phyloP scores from a whole-genome alignment of 208 protist genomes.

The Porcisia deanei region DNA sequence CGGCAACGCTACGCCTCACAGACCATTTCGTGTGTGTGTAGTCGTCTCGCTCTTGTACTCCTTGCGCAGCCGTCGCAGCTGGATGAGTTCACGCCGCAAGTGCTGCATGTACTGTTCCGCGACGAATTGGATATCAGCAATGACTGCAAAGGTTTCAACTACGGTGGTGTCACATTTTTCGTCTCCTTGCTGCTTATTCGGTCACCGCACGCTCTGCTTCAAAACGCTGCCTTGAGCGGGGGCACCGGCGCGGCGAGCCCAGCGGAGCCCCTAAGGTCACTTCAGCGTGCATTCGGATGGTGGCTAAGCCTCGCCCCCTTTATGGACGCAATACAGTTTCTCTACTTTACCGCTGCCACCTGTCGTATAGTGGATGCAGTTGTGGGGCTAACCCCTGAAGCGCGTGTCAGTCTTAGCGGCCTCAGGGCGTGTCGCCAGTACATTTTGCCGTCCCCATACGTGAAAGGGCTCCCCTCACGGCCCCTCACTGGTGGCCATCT shows the following conservation, averaged over 20 bases:
- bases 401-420: not conserved
- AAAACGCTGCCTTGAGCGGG: not conserved
- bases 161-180: conserved; percentile 19
- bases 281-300: conserved; percentile 35
- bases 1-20: conserved; percentile 16
- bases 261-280: not conserved
- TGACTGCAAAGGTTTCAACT: conserved; percentile 18
- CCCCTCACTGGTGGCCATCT: conserved; percentile 2
- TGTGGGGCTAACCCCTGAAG: not conserved
- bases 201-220: conserved; percentile 7
- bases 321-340: conserved; percentile 27
- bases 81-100: conserved; percentile 7
- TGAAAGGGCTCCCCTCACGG: conserved; percentile 32
- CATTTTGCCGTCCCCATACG: conserved; percentile 34
- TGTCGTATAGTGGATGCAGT: conserved; percentile 16
- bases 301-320: conserved; percentile 37
- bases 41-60: conserved; percentile 13
- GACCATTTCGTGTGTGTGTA: conserved; percentile 23
- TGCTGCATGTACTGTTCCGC: conserved; percentile 18
- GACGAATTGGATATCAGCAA: conserved; percentile 6
- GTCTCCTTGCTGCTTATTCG: conserved; percentile 24
- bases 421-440: conserved; percentile 26
- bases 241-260: not conserved
- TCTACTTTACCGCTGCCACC: conserved; percentile 20
- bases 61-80: conserved; percentile 8